Evolutionary conservation across 768 basidiomycete species (phyloP).

Genomic region (Collybia mongolica): DNA sequence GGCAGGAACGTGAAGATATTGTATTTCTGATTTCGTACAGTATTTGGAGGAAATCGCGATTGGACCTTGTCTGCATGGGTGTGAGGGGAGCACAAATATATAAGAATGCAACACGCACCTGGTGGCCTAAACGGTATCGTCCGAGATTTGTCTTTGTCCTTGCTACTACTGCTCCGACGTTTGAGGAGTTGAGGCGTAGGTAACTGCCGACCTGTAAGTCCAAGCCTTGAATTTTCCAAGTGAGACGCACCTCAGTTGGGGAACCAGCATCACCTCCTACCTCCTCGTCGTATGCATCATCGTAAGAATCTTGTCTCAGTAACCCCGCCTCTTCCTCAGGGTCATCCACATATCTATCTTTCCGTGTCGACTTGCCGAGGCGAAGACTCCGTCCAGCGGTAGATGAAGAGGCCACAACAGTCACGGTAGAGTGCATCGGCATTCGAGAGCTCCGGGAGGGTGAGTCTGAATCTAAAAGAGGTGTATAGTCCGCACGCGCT

Average conservation of each 20-base stretch:
- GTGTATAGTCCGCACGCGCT: constrained; percentile 45
- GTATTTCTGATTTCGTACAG: constrained; percentile 97
- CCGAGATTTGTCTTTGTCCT: constrained; percentile 66
- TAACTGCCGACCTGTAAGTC: constrained; percentile 16
- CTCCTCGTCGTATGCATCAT: constrained; percentile 36
- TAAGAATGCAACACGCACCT: constrained; percentile 36
- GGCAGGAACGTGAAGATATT: constrained; percentile 96
- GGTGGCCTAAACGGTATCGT: constrained; percentile 76
- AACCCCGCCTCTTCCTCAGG: constrained; percentile 62
- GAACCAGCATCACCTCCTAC: constrained; percentile 11
- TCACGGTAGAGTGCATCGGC: constrained; percentile 23
- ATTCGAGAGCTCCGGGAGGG: constrained; percentile 18
- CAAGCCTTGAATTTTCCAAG: constrained; percentile 2
- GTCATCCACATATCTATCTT: constrained; percentile 60
- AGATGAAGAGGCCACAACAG: constrained; percentile 24
- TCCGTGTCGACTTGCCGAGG: constrained; percentile 41
- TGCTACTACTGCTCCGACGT: constrained; percentile 8
- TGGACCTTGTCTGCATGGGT: constrained; percentile 63
- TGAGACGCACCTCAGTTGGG: background rate
- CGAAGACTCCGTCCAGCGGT: constrained; percentile 19
- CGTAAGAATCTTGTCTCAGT: constrained; percentile 38
- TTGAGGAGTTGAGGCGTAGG: constrained; percentile 13
- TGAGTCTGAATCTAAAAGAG: constrained; percentile 31
- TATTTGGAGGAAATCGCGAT: constrained; percentile 78
- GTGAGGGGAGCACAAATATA: background rate